A percentile compares a stretch with the other conserved stretches of the same genome.
These are phyloP conservation scores for Talaromyces sp. DNA, from an alignment of 2,329 filamentous ascomycete genomes.

Conservation along the genomic window DNA sequence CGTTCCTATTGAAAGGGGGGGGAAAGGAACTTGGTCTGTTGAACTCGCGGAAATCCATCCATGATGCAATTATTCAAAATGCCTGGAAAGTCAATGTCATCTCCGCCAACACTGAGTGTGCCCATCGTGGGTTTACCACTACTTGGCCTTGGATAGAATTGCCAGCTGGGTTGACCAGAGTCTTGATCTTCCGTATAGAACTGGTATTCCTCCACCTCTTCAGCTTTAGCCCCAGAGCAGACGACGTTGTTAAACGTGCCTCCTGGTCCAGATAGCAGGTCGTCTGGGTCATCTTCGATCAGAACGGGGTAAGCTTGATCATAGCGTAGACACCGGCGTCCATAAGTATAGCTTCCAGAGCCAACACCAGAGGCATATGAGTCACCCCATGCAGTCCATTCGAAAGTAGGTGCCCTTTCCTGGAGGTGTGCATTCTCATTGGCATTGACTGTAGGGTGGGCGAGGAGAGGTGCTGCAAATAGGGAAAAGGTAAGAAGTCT, in stretches of 20 bases:
- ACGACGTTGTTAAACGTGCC: slow-evolving; percentile 10
- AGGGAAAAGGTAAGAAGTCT: slow-evolving; percentile 6
- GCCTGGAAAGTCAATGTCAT: slow-evolving; percentile 11
- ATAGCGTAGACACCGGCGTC: slow-evolving; percentile 12
- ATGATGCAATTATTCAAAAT: slow-evolving; percentile 13
- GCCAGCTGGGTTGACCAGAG: slow-evolving; percentile 2
- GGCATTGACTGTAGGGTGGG: slow-evolving; percentile 1
- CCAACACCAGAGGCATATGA: slow-evolving; percentile 14
- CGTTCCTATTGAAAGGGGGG: background rate
- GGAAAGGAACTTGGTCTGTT: background rate
- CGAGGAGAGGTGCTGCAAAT: slow-evolving; percentile 6
- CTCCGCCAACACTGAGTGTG: slow-evolving; percentile 7
- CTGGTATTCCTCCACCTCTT: slow-evolving; percentile 9
- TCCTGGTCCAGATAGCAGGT: background rate
- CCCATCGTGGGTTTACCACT: slow-evolving; percentile 6
- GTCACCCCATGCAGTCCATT: slow-evolving; percentile 9
- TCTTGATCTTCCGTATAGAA: background rate
- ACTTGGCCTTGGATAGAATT: slow-evolving; percentile 10
- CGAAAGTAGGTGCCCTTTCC: slow-evolving; percentile 8
- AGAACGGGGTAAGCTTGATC: slow-evolving; percentile 12
- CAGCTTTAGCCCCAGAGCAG: slow-evolving; percentile 10
- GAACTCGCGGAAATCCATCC: slow-evolving; percentile 10
- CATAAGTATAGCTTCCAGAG: slow-evolving; percentile 9
- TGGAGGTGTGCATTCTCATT: background rate
- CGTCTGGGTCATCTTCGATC: slow-evolving; percentile 6